Base-by-base conservation (phyloP, 177 flowering plant genomes). In the Vitis hybrid region DNA sequence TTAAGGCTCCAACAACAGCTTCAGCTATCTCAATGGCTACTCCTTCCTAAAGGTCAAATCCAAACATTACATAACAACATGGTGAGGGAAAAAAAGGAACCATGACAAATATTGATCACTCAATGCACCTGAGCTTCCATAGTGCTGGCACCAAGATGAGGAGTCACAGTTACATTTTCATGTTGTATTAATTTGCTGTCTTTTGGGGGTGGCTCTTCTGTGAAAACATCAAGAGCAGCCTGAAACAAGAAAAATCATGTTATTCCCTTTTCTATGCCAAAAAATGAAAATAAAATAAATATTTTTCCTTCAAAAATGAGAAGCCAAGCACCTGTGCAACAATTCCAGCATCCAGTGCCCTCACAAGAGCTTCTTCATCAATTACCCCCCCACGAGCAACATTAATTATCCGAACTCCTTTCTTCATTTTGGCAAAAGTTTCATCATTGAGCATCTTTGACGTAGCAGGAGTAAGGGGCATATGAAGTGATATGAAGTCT, bases 151-250 rank as follows among this genome's bases (percentile, higher is more conserved):
- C 98, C 97, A 65, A 94, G 94, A 84, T 94, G 98, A 5, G 98
- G 98, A 57, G 98, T 94, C 27, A 76, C 94, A n/a, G 89, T 91
- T 11, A 92, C 94, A 57, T 71, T 85, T 78, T 89, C 94, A 80
- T 91, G 91, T 67, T 64, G 84, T 48, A 91, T 83, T 79, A 92
- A 64, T 74, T 84, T 86, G 85, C 86, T 88, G 69, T 87, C 94
- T 68, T 83, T 65, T 32, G 91, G 60, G 56, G 97, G 96, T 48
- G 97, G 97, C 80, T 92, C 98, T 71, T 46, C 85, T 0, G 97
- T 85, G 81, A 94, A 94, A 62, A 94, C 98, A 82, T 94, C 98
- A 74, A 94, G 98, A 20, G 98, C 97, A 2, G 98, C 98, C 98
- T 91, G 78, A 21, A 76, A 69, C 58, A 60, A 35, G 18, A 9